Evolutionary conservation across 2,329 filamentous ascomycete species (phyloP).

Genomic region (Neofusicoccum parvum): DNA sequence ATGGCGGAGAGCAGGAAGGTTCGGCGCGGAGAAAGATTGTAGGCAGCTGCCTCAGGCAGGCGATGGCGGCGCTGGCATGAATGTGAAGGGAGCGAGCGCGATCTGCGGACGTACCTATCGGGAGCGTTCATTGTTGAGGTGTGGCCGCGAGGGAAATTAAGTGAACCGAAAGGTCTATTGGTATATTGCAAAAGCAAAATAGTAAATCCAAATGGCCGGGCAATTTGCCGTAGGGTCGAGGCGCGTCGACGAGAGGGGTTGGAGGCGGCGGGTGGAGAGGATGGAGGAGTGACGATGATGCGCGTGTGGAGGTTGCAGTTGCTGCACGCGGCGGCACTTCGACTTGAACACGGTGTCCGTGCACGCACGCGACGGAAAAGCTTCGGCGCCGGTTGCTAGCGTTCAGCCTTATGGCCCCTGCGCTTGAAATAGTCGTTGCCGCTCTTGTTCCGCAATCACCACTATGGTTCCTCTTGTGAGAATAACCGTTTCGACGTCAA

Average conservation of each 20-base stretch:
- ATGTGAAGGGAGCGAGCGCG: slow-evolving; percentile 2
- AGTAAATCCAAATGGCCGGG: neutral
- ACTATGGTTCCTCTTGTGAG: too few relatives aligned
- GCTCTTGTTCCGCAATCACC: neutral
- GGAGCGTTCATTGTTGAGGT: slow-evolving; percentile 39
- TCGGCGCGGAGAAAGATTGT: neutral
- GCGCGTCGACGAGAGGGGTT: neutral
- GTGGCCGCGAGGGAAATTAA: neutral
- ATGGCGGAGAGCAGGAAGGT: neutral
- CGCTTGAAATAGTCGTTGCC: neutral
- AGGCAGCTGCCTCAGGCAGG: slow-evolving; percentile 17
- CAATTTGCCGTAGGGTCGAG: neutral
- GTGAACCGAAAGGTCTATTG: neutral
- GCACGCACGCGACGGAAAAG: neutral
- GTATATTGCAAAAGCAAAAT: slow-evolving; percentile 9
- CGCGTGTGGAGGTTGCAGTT: neutral
- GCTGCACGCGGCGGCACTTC: neutral
- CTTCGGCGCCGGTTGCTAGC: neutral
- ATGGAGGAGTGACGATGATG: slow-evolving; percentile 5
- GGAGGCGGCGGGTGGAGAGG: neutral
- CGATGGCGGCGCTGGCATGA: slow-evolving; percentile 5
- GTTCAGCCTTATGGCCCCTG: neutral
- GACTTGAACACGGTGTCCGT: neutral
- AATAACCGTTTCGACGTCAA: too few relatives aligned
- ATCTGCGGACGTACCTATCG: slow-evolving; percentile 35